A percentile compares a stretch with the other conserved stretches of the same genome.
Conservation (phyloP, 805 yeast genomes). For the Wickerhamiella sergipiensis region DNA sequence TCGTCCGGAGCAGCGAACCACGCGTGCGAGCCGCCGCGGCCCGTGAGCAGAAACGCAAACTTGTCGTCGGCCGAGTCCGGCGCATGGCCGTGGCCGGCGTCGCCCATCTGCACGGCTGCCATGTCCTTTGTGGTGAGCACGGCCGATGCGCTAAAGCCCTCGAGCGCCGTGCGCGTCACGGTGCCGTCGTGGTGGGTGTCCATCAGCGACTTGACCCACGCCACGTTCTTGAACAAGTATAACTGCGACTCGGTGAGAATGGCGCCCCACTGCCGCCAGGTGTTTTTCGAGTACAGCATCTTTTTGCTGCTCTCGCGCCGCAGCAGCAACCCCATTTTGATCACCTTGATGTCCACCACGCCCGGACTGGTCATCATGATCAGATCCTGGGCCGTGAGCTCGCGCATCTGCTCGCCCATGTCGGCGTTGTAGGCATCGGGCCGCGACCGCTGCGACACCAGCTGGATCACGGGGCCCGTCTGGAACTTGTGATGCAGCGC, state of each 20-base stretch:
- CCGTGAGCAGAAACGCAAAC: slow-evolving; percentile 21
- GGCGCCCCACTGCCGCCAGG: slow-evolving; percentile 31
- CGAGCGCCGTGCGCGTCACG: slow-evolving; percentile 23
- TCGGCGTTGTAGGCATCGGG: slow-evolving; percentile 23
- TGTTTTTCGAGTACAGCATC: slow-evolving; percentile 19
- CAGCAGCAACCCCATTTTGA: slow-evolving; percentile 27
- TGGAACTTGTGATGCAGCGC: not conserved
- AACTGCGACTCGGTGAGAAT: slow-evolving; percentile 29
- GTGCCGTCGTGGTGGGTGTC: slow-evolving; percentile 5
- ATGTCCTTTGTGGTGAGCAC: slow-evolving; percentile 28
- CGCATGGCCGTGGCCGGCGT: not conserved
- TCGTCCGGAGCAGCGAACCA: slow-evolving; percentile 30
- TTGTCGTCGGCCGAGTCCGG: slow-evolving; percentile 7
- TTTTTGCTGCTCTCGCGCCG: slow-evolving; percentile 24
- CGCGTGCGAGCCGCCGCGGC: slow-evolving; percentile 23
- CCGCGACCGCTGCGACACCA: slow-evolving; percentile 26
- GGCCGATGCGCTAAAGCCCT: slow-evolving; percentile 26
- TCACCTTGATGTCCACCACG: slow-evolving; percentile 25
- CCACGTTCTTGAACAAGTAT: slow-evolving; percentile 27
- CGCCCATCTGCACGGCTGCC: slow-evolving; percentile 25
- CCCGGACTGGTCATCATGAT: slow-evolving; percentile 23
- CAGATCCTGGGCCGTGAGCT: slow-evolving; percentile 17
- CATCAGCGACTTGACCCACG: slow-evolving; percentile 24
- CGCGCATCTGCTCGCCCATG: not conserved
- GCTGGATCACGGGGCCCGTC: slow-evolving; percentile 18